phyloP scores from a whole-genome alignment of 2,329 filamentous ascomycete species.

The Ophiostoma piceae region DNA sequence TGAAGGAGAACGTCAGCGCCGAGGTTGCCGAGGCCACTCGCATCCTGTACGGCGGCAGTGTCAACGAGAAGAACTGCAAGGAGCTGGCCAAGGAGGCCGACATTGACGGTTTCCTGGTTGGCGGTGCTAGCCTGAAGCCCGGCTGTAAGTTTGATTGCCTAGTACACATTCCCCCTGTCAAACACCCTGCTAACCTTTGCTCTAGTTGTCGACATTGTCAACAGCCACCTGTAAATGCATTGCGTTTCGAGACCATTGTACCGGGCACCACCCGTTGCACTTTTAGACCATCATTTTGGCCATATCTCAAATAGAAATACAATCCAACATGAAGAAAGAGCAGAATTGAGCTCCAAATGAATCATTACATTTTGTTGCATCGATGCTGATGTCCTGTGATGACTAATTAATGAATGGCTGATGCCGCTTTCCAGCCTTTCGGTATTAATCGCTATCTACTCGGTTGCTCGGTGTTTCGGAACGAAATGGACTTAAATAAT shows the following conservation, averaged over 20 bases:
- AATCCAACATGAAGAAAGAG: background rate
- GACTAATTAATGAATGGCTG: background rate
- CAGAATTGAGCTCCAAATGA: background rate
- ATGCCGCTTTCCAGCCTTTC: background rate
- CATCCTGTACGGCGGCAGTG: conserved; percentile 93
- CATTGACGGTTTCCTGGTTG: conserved; percentile 97
- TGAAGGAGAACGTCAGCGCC: conserved; percentile 70
- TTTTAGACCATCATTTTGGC: background rate
- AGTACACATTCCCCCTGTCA: background rate
- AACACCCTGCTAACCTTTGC: conserved; percentile 13
- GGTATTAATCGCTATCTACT: background rate
- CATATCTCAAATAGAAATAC: background rate
- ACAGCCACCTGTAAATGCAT: conserved; percentile 46
- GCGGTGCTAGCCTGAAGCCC: conserved; percentile 93
- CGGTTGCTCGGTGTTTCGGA: no score
- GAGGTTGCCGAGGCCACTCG: conserved; percentile 78
- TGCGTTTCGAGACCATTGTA: background rate
- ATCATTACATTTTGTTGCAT: background rate
- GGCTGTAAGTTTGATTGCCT: conserved; percentile 59
- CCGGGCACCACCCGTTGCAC: background rate
- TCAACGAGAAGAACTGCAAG: conserved; percentile 96
- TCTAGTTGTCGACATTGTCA: conserved; percentile 57
- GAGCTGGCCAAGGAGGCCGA: conserved; percentile 88
- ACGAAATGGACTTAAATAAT: no score
- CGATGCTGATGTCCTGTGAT: background rate